Percentiles rank a stretch among this genome's conserved stretches.
phyloP scores from a whole-genome alignment of 2,329 filamentous ascomycete species.

The Fusarium keratoplasticum region DNA sequence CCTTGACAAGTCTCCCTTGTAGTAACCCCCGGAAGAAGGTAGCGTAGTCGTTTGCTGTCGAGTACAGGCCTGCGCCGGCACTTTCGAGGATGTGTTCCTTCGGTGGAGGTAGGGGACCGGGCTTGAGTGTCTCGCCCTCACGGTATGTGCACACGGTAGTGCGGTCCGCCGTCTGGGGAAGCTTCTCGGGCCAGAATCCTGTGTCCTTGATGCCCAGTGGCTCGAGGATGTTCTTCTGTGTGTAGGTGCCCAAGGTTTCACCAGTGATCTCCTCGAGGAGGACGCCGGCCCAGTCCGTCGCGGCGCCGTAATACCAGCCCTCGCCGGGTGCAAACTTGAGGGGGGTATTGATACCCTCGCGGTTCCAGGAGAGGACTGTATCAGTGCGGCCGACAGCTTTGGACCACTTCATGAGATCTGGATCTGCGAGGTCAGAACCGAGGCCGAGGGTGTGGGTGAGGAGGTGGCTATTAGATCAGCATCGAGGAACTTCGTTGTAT shows the following conservation, averaged over 20 bases:
- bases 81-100: slow-evolving; percentile 52
- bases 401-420: slow-evolving; percentile 55
- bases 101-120: slow-evolving; percentile 34
- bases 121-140: slow-evolving; percentile 35
- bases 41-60: slow-evolving; percentile 55
- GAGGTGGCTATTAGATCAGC: slow-evolving; percentile 48
- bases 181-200: slow-evolving; percentile 49
- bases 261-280: slow-evolving; percentile 56
- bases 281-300: slow-evolving; percentile 60
- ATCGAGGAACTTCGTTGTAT: too few species aligned
- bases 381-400: slow-evolving; percentile 47
- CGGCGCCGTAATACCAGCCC: slow-evolving; percentile 61
- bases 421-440: slow-evolving; percentile 56
- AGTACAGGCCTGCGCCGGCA: slow-evolving; percentile 58
- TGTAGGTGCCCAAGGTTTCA: slow-evolving; percentile 51
- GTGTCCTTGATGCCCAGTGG: slow-evolving; percentile 53
- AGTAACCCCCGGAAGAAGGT: slow-evolving; percentile 51
- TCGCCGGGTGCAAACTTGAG: slow-evolving; percentile 58
- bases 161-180: slow-evolving; percentile 43
- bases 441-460: slow-evolving; percentile 64
- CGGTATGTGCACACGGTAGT: slow-evolving; percentile 37
- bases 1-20: slow-evolving; percentile 45
- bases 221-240: slow-evolving; percentile 51
- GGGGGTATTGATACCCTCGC: slow-evolving; percentile 56
- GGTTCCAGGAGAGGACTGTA: slow-evolving; percentile 48